Conservation (phyloP, 2,329 filamentous ascomycete species). For the Xenosphaeropsis pyriputrescens region DNA sequence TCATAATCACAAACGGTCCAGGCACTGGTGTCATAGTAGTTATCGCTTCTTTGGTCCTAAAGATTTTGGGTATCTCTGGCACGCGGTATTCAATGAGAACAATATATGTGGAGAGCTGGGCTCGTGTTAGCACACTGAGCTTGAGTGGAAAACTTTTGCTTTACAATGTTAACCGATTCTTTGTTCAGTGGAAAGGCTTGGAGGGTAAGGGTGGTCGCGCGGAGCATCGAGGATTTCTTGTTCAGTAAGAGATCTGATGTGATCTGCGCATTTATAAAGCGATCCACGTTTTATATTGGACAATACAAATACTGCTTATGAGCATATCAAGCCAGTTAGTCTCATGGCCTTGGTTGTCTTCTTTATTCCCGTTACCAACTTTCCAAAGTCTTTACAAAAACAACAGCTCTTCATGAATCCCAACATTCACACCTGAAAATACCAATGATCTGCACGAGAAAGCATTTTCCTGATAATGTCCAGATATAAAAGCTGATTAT, state of each 20-base stretch:
- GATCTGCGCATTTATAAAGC: too few relatives aligned
- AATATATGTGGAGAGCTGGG: constrained; percentile 88
- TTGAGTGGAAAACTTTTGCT: constrained; percentile 69
- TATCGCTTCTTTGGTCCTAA: constrained; percentile 36
- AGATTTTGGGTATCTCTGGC: constrained; percentile 28
- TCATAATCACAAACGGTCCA: constrained; percentile 79
- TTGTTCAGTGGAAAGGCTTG: constrained; percentile 63
- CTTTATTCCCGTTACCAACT: too few relatives aligned
- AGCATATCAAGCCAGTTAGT: too few relatives aligned
- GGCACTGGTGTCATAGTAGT: constrained; percentile 72
- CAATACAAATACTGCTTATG: too few relatives aligned
- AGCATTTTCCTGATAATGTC: too few relatives aligned
- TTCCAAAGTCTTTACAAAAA: too few relatives aligned
- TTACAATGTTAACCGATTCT: constrained; percentile 57
- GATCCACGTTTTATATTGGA: too few relatives aligned
- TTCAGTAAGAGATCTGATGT: constrained; percentile 7
- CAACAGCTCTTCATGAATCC: too few relatives aligned
- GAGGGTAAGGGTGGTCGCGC: constrained; percentile 10
- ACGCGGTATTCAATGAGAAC: constrained; percentile 50
- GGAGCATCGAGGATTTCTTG: constrained; percentile 17
- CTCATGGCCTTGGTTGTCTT: too few relatives aligned
- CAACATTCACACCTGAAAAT: too few relatives aligned
- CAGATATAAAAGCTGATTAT: too few relatives aligned
- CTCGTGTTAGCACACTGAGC: constrained; percentile 68
- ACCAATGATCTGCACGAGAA: too few relatives aligned